Percentiles rank a stretch among this genome's conserved stretches.
Evolutionary conservation across 2,329 filamentous ascomycete species (phyloP).

Genomic region (Paracoccidioides lutzii): DNA sequence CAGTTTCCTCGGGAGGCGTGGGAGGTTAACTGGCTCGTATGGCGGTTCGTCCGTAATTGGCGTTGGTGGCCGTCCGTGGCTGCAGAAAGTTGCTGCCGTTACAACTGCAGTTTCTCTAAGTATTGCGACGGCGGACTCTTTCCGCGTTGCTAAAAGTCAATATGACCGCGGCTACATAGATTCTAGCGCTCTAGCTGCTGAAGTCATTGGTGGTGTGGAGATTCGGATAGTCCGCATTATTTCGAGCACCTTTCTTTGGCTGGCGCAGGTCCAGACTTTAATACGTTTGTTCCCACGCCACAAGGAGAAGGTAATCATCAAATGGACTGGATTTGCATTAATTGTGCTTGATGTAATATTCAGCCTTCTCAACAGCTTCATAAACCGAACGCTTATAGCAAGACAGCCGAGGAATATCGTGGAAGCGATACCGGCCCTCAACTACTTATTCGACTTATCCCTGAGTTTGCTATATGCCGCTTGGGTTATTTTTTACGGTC

Average conservation of each 20-base stretch:
- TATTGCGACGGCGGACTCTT: constrained; percentile 85
- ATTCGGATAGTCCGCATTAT: constrained; percentile 85
- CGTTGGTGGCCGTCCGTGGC: constrained; percentile 82
- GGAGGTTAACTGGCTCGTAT: constrained; percentile 72
- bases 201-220: constrained; percentile 72
- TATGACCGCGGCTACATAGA: constrained; percentile 72
- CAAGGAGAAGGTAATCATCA: constrained; percentile 95
- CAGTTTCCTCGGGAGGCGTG: constrained; percentile 65
- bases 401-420: constrained; percentile 62
- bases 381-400: constrained; percentile 33
- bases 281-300: constrained; percentile 93
- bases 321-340: constrained; percentile 92
- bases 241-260: constrained; percentile 92
- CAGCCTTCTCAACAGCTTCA: constrained; percentile 79
- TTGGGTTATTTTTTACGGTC: constrained; percentile 84
- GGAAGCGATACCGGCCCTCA: constrained; percentile 80
- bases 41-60: constrained; percentile 57
- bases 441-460: constrained; percentile 79
- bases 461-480: constrained; percentile 79
- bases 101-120: constrained; percentile 70
- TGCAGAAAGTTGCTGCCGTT: constrained; percentile 62
- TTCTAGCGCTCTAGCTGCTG: constrained; percentile 57
- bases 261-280: constrained; percentile 91
- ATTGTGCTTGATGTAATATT: constrained; percentile 87
- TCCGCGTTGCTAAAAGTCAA: constrained; percentile 68